Conservation (phyloP, 257 asterid species). For the Ilex aquifolium region DNA sequence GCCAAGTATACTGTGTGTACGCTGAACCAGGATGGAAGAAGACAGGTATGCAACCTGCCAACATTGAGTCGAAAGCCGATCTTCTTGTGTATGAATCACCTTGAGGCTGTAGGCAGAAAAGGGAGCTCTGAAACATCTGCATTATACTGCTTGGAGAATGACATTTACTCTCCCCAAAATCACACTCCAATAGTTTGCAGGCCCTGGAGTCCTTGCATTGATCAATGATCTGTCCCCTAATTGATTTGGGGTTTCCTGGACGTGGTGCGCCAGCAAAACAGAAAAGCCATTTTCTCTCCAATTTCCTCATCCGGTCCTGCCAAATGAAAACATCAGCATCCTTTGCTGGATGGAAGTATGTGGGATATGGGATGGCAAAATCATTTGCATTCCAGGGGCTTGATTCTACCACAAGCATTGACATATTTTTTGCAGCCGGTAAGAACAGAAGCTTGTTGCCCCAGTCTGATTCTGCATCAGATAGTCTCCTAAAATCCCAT, state of each 20-base stretch:
- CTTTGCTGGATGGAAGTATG: constrained; percentile 73
- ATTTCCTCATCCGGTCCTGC: constrained; percentile 73
- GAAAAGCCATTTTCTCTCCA: constrained; percentile 55
- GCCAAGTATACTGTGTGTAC: constrained; percentile 86
- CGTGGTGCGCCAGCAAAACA: constrained; percentile 95
- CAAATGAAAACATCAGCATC: constrained; percentile 58
- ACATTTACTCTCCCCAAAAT: constrained; percentile 69
- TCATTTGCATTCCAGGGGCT: constrained; percentile 85
- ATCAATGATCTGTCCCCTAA: constrained; percentile 60
- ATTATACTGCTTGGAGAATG: constrained; percentile 76
- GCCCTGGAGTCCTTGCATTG: constrained; percentile 61
- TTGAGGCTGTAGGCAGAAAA: constrained; percentile 81
- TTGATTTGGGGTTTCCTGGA: constrained; percentile 60
- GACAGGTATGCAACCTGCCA: constrained; percentile 92
- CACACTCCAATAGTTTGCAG: constrained; percentile 64
- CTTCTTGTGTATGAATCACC: constrained; percentile 88
- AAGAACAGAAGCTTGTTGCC: constrained; percentile 76
- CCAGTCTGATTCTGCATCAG: constrained; percentile 61
- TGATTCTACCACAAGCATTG: constrained; percentile 86
- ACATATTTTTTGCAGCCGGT: constrained; percentile 78
- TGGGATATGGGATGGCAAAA: constrained; percentile 79
- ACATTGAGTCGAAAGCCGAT: constrained; percentile 81
- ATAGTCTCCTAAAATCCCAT: constrained; percentile 77
- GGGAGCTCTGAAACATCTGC: constrained; percentile 80
- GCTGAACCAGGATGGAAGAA: constrained; percentile 88